Evolutionary conservation across 805 yeast genomes (phyloP).

Genomic region (Candida oleophila): DNA sequence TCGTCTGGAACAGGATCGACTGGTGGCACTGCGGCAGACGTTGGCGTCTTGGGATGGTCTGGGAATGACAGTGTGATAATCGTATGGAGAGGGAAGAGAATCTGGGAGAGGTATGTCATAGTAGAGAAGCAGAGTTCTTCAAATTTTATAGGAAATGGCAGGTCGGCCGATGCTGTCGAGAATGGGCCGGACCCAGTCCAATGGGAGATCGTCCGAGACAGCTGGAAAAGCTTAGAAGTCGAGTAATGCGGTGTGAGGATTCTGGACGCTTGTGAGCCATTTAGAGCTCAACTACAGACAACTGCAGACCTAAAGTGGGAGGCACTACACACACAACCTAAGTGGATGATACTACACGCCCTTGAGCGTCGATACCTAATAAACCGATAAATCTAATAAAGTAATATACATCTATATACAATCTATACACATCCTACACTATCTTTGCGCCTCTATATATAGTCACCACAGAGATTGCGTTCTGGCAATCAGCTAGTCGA

Average conservation of each 20-base stretch:
- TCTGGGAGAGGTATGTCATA: constrained; percentile 85
- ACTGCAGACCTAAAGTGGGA: too few species aligned
- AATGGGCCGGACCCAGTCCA: constrained; percentile 1
- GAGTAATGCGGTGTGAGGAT: too few species aligned
- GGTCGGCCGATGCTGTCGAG: background rate
- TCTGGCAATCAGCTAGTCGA: constrained; percentile 23
- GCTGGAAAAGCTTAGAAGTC: constrained; percentile 26
- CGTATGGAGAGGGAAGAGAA: constrained; percentile 69
- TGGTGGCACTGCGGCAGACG: constrained; percentile 16
- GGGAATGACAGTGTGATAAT: constrained; percentile 71
- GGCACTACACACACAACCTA: too few species aligned
- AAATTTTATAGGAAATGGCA: background rate
- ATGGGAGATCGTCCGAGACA: constrained; percentile 23
- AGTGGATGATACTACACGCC: too few species aligned
- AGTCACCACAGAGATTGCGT: background rate
- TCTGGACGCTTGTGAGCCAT: too few species aligned
- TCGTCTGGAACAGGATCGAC: constrained; percentile 13
- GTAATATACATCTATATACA: background rate
- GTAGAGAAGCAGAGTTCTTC: constrained; percentile 40
- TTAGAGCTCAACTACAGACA: too few species aligned
- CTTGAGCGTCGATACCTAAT: too few species aligned
- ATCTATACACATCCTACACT: too few species aligned
- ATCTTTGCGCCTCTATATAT: too few species aligned
- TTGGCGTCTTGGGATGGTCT: constrained; percentile 63
- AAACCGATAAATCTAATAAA: background rate